These are phyloP conservation scores for Stellera chamaejasme DNA, from an alignment of 345 rosid genomes.

Conservation along the genomic window DNA sequence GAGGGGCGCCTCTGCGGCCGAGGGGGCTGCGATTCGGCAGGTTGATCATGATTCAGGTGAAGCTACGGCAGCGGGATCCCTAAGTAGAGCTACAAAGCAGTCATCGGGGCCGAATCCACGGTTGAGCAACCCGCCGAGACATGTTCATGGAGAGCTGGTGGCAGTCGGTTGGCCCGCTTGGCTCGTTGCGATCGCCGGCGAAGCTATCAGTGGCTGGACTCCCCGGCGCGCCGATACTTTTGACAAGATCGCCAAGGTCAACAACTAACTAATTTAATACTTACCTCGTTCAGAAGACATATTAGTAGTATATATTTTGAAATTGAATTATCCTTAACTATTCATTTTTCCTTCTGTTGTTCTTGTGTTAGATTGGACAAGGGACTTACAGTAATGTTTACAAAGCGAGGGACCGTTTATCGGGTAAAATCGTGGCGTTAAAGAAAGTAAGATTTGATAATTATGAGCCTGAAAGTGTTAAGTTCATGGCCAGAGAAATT, in stretches of 20 bases:
- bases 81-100: constrained; percentile 34
- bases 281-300: no score
- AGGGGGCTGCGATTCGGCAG: background rate
- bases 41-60: constrained; percentile 13
- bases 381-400: constrained; percentile 79
- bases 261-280: background rate
- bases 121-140: constrained; percentile 43
- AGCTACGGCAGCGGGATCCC: background rate
- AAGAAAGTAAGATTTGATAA: constrained; percentile 65
- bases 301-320: no score
- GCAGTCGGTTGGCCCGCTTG: constrained; percentile 77
- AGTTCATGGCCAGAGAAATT: constrained; percentile 70
- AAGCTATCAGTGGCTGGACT: constrained; percentile 67
- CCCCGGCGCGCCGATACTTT: constrained; percentile 63
- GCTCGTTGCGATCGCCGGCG: constrained; percentile 62
- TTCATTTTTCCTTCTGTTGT: background rate
- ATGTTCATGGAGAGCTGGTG: constrained; percentile 47
- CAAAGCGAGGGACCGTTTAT: constrained; percentile 60
- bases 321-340: no score
- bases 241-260: constrained; percentile 65
- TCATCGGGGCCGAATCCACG: constrained; percentile 40
- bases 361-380: constrained; percentile 45
- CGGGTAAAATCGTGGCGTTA: constrained; percentile 55
- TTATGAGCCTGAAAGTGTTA: constrained; percentile 71
- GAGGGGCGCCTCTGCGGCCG: constrained; percentile 19